Evolutionary conservation across 1,284 basidiomycete genomes (phyloP), one percentile per base, ranked within the genome.

Genomic region (Cryptococcus hybrid): DNA sequence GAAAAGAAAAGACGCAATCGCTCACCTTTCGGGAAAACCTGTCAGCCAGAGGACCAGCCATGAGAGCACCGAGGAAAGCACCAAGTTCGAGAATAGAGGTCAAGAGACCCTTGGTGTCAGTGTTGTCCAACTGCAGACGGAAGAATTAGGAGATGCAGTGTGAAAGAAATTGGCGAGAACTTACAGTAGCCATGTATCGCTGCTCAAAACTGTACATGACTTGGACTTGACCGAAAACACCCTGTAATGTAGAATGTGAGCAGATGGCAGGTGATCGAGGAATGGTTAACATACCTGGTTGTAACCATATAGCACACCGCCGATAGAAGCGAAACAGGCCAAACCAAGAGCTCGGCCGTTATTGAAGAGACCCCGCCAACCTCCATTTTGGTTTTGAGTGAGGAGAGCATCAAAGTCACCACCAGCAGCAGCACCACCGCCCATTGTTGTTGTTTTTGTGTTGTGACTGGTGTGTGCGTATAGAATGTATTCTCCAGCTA

Each of bases 301-400:
- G 64, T 74, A 76, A 13, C 74, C 73, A 60, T 76, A 76, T 1
- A 78, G 60, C 2, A 78, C 73, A 64, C 73, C 74, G 30, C 76
- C 76, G 15, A 75, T 55, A 1, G 70, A 73, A 0, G 73, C 73
- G 51, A 78, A 78, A 47, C 62, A 57, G 9, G 71, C 66, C 18
- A 73, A 43, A 42, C 61, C 59, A 6, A 74, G 52, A 13, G 66
- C 64, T 57, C 63, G 62, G 24, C 66, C 61, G 57, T 74, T 74
- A 38, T 68, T 59, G 56, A 69, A 60, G 18, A 74, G 59, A 49
- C 72, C 72, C 54, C 63, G 57, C 66, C 65, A 74, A 42, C 71
- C 70, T 52, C 51, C 48, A 34, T 70, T 54, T 15, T 65, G 53
- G 3, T 57, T 13, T 7, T 50, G 37, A 9, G 62, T 45, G 37